phyloP scores from a whole-genome alignment of 352 stramenopile species.

The Globisporangium takayamanum region DNA sequence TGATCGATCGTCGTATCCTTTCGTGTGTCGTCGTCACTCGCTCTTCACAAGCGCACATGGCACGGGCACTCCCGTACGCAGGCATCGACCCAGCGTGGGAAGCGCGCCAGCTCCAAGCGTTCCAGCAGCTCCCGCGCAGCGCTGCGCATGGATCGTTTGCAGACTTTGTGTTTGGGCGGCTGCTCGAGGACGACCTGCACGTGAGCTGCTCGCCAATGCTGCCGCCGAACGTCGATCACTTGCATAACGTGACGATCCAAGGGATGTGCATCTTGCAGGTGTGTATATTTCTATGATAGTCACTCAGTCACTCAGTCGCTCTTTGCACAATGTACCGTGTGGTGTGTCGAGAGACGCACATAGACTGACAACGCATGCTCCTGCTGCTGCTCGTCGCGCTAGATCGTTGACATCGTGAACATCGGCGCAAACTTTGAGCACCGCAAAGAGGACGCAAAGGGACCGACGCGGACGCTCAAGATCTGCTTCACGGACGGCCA shows the following conservation, averaged over 20 bases:
- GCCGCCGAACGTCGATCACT: conserved; percentile 30
- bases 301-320: neutral
- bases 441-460: conserved; percentile 55
- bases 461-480: conserved; percentile 68
- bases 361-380: too few relatives aligned
- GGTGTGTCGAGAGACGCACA: too few relatives aligned
- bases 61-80: conserved; percentile 40
- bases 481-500: conserved; percentile 75
- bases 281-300: neutral
- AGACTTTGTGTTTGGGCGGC: conserved; percentile 50
- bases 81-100: conserved; percentile 56
- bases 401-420: conserved; percentile 79
- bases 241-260: conserved; percentile 50
- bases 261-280: conserved; percentile 76
- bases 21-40: neutral
- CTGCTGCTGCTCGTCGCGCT: neutral
- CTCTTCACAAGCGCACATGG: neutral
- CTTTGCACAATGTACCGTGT: too few relatives aligned
- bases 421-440: conserved; percentile 72
- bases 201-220: conserved; percentile 60
- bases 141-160: conserved; percentile 19
- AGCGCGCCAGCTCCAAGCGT: conserved; percentile 33
- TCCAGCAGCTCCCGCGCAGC: conserved; percentile 14
- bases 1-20: neutral
- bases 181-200: conserved; percentile 60